These are phyloP conservation scores for Podospora didyma DNA, from an alignment of 495 filamentous ascomycete species.

Conservation along the genomic window DNA sequence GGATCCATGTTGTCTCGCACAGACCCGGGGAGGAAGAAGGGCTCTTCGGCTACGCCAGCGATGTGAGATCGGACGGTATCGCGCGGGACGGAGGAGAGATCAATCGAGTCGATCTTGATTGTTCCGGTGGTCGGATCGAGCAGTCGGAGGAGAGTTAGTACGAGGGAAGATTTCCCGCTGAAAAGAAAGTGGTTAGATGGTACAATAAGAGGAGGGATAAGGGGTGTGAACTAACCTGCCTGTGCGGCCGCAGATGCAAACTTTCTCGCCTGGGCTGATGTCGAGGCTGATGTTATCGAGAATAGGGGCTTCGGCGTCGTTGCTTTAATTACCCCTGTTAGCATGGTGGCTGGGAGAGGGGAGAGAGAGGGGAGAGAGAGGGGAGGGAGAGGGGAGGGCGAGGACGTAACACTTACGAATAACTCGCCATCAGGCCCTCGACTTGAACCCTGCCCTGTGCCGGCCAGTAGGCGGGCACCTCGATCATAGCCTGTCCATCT, in stretches of 20 bases:
- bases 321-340: background rate
- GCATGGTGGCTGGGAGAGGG: background rate
- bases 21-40: conserved; percentile 45
- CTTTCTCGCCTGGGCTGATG: conserved; percentile 3
- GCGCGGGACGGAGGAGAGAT: background rate
- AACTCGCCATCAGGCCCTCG: conserved; percentile 1
- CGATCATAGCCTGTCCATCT: background rate
- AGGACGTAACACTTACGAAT: conserved; percentile 6
- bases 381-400: background rate
- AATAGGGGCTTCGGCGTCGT: background rate
- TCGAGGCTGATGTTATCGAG: background rate
- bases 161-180: conserved; percentile 9
- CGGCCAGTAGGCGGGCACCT: background rate
- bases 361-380: no score
- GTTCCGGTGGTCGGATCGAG: background rate
- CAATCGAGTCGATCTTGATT: conserved; percentile 9
- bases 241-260: conserved; percentile 7
- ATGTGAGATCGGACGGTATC: background rate
- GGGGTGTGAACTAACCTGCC: background rate
- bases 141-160: conserved; percentile 5
- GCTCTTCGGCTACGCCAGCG: conserved; percentile 45
- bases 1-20: conserved; percentile 43
- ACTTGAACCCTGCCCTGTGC: background rate
- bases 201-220: background rate
- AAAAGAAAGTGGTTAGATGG: background rate